phyloP scores from a whole-genome alignment of 129 eudicot genomes.

The carrot (Daucus carota) region DNA sequence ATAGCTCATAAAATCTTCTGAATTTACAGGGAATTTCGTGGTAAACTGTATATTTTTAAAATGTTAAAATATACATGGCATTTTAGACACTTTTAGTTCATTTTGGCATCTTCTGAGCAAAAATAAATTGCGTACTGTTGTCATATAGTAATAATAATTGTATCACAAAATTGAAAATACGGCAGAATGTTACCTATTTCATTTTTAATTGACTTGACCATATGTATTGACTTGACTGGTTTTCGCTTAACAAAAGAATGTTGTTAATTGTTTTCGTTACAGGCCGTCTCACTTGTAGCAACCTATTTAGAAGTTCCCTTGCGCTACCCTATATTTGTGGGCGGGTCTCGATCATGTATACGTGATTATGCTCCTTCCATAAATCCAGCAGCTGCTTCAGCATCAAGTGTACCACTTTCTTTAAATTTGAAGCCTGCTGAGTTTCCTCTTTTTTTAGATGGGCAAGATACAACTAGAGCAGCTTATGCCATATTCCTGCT shows the following conservation, averaged over 20 bases:
- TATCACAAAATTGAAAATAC: too few relatives aligned
- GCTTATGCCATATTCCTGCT: slow-evolving; percentile 91
- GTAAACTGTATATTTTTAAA: too few relatives aligned
- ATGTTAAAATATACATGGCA: too few relatives aligned
- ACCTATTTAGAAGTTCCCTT: slow-evolving; percentile 79
- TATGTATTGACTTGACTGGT: too few relatives aligned
- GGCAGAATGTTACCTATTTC: too few relatives aligned
- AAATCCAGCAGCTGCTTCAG: slow-evolving; percentile 48
- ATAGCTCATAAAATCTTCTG: background rate
- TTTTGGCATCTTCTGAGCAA: too few relatives aligned
- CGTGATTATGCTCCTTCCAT: slow-evolving; percentile 80
- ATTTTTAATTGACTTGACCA: too few relatives aligned
- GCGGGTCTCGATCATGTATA: slow-evolving; percentile 92
- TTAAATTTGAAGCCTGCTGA: slow-evolving; percentile 52
- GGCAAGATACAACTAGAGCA: slow-evolving; percentile 94
- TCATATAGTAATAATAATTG: too few relatives aligned
- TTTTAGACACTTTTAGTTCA: too few relatives aligned
- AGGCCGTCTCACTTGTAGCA: slow-evolving; percentile 83
- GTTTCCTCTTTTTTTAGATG: slow-evolving; percentile 90
- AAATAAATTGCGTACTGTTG: too few relatives aligned
- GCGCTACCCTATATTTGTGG: slow-evolving; percentile 79
- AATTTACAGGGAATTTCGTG: background rate
- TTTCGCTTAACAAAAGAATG: too few relatives aligned
- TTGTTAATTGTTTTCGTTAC: slow-evolving; percentile 19
- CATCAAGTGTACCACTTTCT: slow-evolving; percentile 29